A percentile compares a stretch with the other conserved stretches of the same genome.
phyloP scores from a whole-genome alignment of 306 rosid species.

The Quercus rubra region DNA sequence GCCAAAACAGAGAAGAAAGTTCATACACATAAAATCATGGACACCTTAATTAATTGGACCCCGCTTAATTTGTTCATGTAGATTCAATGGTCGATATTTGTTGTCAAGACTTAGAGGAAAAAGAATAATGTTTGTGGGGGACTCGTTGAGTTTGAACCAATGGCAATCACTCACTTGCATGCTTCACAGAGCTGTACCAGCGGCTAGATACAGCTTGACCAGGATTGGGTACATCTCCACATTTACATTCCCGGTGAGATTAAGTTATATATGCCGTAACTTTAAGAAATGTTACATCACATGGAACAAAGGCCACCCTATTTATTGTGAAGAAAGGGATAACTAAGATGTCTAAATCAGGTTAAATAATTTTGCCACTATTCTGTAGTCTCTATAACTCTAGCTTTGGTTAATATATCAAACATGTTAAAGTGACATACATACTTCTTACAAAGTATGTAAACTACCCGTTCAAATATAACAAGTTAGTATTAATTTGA shows the following conservation, averaged over 20 bases:
- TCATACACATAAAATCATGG: not conserved
- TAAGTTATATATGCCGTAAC: no score
- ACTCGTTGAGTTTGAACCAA: constrained; percentile 62
- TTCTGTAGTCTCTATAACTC: no score
- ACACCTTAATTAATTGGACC: constrained; percentile 3
- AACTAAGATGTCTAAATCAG: no score
- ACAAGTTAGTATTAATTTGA: no score
- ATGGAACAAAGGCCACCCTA: no score
- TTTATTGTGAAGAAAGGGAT: no score
- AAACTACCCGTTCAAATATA: no score
- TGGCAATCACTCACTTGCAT: constrained; percentile 69
- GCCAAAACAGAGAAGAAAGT: constrained; percentile 1
- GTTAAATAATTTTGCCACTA: no score
- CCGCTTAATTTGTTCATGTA: not conserved
- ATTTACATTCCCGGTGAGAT: constrained; percentile 43
- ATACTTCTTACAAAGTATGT: no score
- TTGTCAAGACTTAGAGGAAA: constrained; percentile 43
- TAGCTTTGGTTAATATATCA: no score
- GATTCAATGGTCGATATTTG: constrained; percentile 50
- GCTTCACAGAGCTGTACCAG: constrained; percentile 41
- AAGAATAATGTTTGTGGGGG: constrained; percentile 58
- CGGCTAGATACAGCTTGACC: constrained; percentile 17
- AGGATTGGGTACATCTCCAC: constrained; percentile 31
- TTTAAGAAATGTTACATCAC: no score
- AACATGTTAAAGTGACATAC: no score